phyloP scores from a whole-genome alignment of 306 rosid genomes.

The Mimosa bimucronata region DNA sequence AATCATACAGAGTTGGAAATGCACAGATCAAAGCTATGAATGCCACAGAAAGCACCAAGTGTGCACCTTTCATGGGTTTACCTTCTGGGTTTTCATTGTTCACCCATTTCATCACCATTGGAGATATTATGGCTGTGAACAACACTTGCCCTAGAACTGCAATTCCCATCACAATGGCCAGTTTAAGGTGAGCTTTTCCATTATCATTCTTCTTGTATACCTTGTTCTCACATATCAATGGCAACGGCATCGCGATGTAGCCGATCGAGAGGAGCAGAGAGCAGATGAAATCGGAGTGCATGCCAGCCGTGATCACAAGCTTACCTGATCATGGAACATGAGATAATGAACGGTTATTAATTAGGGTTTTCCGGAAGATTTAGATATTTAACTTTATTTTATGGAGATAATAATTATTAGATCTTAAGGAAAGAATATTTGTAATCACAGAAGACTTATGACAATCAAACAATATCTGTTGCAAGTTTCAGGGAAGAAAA shows the following conservation, averaged over 20 bases:
- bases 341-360: no score
- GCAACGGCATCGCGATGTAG: conserved; percentile 55
- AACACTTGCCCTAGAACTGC: conserved; percentile 54
- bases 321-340: conserved; percentile 5
- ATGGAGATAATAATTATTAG: no score
- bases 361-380: no score
- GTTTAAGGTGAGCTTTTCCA: neutral
- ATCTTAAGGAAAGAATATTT: no score
- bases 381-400: no score
- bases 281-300: conserved; percentile 79
- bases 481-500: no score
- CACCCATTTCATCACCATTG: conserved; percentile 78
- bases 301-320: conserved; percentile 81
- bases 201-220: neutral
- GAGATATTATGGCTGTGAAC: conserved; percentile 65
- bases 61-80: conserved; percentile 86
- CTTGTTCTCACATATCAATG: conserved; percentile 18
- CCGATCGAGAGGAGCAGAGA: conserved; percentile 66
- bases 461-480: no score
- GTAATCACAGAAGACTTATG: no score
- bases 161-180: conserved; percentile 34
- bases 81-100: conserved; percentile 95
- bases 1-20: conserved; percentile 61
- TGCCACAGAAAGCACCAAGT: conserved; percentile 77
- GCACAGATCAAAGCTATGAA: conserved; percentile 68